A percentile compares a stretch with the other conserved stretches of the same genome.
phyloP scores from a whole-genome alignment of 2,329 filamentous ascomycete genomes.

The Pezicula carpinea region DNA sequence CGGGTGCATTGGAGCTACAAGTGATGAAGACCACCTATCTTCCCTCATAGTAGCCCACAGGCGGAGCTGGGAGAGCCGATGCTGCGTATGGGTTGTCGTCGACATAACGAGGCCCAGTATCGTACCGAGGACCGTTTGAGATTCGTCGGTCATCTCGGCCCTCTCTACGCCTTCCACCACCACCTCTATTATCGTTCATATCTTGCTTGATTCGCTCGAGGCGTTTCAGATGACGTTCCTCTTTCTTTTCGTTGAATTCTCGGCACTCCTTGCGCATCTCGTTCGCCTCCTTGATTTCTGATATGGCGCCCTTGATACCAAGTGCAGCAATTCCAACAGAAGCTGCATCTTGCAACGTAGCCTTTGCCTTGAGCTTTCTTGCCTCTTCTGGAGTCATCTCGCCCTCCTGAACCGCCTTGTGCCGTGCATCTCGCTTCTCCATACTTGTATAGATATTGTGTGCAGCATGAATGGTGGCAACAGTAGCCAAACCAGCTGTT shows the following conservation, averaged over 20 bases:
- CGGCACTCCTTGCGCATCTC: constrained; percentile 52
- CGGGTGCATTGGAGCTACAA: too few species aligned
- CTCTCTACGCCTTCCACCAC: constrained; percentile 11
- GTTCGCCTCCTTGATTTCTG: constrained; percentile 64
- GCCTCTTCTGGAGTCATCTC: constrained; percentile 60
- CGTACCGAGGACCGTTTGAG: constrained; percentile 23
- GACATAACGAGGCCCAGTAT: constrained; percentile 35
- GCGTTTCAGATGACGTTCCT: constrained; percentile 38
- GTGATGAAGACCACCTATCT: constrained; percentile 9
- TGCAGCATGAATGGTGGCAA: constrained; percentile 66
- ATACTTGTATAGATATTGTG: constrained; percentile 60
- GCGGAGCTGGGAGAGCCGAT: constrained; percentile 25
- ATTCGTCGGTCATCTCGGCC: constrained; percentile 25
- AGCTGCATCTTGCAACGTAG: constrained; percentile 59
- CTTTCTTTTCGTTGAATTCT: constrained; percentile 47
- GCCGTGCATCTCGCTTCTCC: constrained; percentile 57
- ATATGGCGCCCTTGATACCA: constrained; percentile 60
- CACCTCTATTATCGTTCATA: constrained; percentile 29
- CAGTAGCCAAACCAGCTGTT: constrained; percentile 60
- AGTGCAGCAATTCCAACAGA: constrained; percentile 62
- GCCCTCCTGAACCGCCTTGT: constrained; percentile 55
- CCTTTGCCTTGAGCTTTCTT: constrained; percentile 57
- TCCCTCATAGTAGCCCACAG: constrained; percentile 23
- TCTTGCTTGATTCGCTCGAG: constrained; percentile 37
- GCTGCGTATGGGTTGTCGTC: constrained; percentile 41